phyloP scores from a whole-genome alignment of 352 stramenopile species.

The Pythium chondricola region DNA sequence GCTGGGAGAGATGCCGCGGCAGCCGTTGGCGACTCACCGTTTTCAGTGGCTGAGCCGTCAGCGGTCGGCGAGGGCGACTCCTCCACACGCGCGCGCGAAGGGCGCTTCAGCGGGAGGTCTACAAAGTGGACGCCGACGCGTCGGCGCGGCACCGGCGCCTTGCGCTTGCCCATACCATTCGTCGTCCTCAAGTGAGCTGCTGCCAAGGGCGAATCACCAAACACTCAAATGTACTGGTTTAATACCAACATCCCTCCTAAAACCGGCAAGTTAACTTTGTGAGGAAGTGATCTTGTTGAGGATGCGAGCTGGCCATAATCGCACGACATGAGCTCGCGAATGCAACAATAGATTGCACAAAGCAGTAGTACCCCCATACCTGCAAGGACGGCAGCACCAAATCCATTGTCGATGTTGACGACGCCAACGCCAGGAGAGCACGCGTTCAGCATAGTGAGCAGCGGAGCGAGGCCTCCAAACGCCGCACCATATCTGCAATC shows the following conservation, averaged over 20 bases:
- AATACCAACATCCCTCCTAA: no score
- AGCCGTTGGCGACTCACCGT: neutral
- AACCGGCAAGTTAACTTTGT: no score
- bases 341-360: neutral
- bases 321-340: neutral
- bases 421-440: conserved; percentile 97
- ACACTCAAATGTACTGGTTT: no score
- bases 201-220: no score
- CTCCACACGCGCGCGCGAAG: neutral
- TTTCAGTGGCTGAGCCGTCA: neutral
- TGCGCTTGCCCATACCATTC: conserved; percentile 23
- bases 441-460: conserved; percentile 98
- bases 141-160: conserved; percentile 13
- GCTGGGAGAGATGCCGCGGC: neutral
- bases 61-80: neutral
- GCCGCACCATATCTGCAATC: conserved; percentile 63
- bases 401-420: conserved; percentile 99
- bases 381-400: conserved; percentile 93
- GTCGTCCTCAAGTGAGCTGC: no score
- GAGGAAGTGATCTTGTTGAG: conserved; percentile 3
- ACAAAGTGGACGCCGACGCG: conserved; percentile 16
- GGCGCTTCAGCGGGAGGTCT: conserved; percentile 8
- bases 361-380: conserved; percentile 24
- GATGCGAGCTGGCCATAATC: conserved; percentile 15
- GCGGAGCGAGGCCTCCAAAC: conserved; percentile 88